These are phyloP conservation scores for Globisporangium cylindrosporum DNA, from an alignment of 352 stramenopile genomes.

Conservation along the genomic window DNA sequence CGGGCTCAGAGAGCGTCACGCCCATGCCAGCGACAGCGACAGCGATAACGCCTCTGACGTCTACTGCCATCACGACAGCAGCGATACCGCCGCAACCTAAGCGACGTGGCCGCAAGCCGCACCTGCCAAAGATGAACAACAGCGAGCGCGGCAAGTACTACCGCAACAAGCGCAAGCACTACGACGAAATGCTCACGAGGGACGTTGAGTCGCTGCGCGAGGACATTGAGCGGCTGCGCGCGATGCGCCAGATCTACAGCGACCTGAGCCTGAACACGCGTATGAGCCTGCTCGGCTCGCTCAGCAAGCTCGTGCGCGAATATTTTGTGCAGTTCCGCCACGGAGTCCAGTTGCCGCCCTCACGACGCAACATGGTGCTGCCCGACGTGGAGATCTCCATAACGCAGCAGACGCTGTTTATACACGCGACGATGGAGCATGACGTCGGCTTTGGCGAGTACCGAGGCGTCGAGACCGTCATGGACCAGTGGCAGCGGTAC, in stretches of 20 bases:
- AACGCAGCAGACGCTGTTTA: slow-evolving; percentile 12
- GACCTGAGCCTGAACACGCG: slow-evolving; percentile 12
- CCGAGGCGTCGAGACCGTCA: slow-evolving; percentile 9
- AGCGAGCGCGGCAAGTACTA: slow-evolving; percentile 69
- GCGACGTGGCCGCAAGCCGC: slow-evolving; percentile 9
- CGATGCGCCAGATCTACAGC: slow-evolving; percentile 27
- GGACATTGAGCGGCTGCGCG: slow-evolving; percentile 35
- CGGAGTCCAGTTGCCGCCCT: slow-evolving; percentile 7
- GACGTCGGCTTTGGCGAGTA: slow-evolving; percentile 19
- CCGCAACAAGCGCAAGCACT: slow-evolving; percentile 52
- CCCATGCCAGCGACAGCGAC: background rate
- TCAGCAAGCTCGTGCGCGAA: slow-evolving; percentile 14
- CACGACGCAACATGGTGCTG: background rate
- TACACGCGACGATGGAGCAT: slow-evolving; percentile 7
- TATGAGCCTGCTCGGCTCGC: slow-evolving; percentile 11
- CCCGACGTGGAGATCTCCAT: slow-evolving; percentile 1
- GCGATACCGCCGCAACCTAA: background rate
- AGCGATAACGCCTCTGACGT: slow-evolving; percentile 39
- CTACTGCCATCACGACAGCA: slow-evolving; percentile 16
- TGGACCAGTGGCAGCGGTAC: slow-evolving; percentile 24
- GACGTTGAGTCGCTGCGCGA: slow-evolving; percentile 30
- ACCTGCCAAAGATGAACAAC: slow-evolving; percentile 64
- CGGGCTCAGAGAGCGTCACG: background rate
- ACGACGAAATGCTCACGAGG: slow-evolving; percentile 37
- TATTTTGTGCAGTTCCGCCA: slow-evolving; percentile 20